phyloP scores from a whole-genome alignment of 495 filamentous ascomycete genomes.

The Rostrohypoxylon terebratum region DNA sequence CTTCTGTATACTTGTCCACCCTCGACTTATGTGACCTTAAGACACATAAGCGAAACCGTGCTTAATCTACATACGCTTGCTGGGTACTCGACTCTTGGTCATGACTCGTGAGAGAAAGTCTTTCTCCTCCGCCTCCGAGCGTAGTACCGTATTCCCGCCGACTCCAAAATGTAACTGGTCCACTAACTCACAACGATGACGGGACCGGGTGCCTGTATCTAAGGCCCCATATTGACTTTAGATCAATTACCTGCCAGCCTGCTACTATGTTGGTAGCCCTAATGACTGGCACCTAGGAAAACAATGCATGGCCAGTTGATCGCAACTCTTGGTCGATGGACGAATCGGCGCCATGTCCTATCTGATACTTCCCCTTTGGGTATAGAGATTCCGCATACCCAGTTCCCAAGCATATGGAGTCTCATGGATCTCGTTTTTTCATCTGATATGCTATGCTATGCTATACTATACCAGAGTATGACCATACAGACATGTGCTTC shows the following conservation, averaged over 20 bases:
- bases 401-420: slow-evolving; percentile 4
- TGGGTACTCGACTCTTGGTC: slow-evolving; percentile 13
- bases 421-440: not conserved
- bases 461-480: not conserved
- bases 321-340: slow-evolving; percentile 17
- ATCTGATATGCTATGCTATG: not conserved
- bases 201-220: slow-evolving; percentile 17
- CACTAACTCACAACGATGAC: slow-evolving; percentile 13
- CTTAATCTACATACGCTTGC: slow-evolving; percentile 13
- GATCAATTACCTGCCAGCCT: not conserved
- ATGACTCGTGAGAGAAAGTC: slow-evolving; percentile 20
- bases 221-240: slow-evolving; percentile 6
- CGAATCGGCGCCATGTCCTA: slow-evolving; percentile 22
- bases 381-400: slow-evolving; percentile 25
- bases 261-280: not conserved
- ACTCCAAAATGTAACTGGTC: slow-evolving; percentile 37
- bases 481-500: slow-evolving; percentile 33
- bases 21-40: slow-evolving; percentile 18
- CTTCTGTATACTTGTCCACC: slow-evolving; percentile 21
- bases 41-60: slow-evolving; percentile 14
- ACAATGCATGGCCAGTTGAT: slow-evolving; percentile 24
- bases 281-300: not conserved
- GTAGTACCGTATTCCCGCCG: slow-evolving; percentile 22
- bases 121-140: slow-evolving; percentile 24
- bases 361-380: slow-evolving; percentile 36